A percentile compares a stretch with the other conserved stretches of the same genome.
phyloP scores from a whole-genome alignment of 371 early-diverging fungal genomes.

The Mortierella sp. region DNA sequence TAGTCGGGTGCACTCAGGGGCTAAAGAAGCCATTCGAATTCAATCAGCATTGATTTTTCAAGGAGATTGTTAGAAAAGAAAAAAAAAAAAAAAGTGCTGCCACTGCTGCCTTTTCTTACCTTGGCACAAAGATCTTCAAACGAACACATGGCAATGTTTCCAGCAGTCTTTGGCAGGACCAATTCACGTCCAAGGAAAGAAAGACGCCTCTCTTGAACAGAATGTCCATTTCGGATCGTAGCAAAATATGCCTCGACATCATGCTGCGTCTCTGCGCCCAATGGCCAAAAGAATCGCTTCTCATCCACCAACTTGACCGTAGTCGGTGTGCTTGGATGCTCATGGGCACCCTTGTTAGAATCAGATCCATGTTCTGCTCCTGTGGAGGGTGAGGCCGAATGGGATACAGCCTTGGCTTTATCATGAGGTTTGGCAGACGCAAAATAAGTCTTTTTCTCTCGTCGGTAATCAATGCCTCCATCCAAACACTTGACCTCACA shows the following conservation, averaged over 20 bases:
- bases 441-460: conserved; percentile 52
- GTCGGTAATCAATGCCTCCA: conserved; percentile 92
- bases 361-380: too few relatives aligned
- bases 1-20: conserved; percentile 92
- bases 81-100: not conserved
- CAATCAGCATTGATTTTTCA: not conserved
- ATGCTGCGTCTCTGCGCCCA: conserved; percentile 64
- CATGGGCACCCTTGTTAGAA: too few relatives aligned
- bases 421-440: conserved; percentile 46
- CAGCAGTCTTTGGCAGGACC: conserved; percentile 68
- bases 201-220: conserved; percentile 55
- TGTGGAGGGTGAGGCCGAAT: not conserved
- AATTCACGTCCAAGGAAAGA: conserved; percentile 81
- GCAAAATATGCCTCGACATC: conserved; percentile 34
- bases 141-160: conserved; percentile 77
- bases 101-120: conserved; percentile 26
- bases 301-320: conserved; percentile 25
- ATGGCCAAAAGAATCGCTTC: conserved; percentile 52
- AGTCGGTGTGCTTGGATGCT: not conserved
- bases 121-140: conserved; percentile 89
- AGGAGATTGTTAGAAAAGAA: not conserved
- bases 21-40: too few relatives aligned
- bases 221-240: conserved; percentile 38
- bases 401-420: conserved; percentile 5
- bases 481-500: conserved; percentile 85